A percentile compares a stretch with the other conserved stretches of the same genome.
phyloP scores from a whole-genome alignment of 306 rosid species.

The Casuarina cunninghamiana region DNA sequence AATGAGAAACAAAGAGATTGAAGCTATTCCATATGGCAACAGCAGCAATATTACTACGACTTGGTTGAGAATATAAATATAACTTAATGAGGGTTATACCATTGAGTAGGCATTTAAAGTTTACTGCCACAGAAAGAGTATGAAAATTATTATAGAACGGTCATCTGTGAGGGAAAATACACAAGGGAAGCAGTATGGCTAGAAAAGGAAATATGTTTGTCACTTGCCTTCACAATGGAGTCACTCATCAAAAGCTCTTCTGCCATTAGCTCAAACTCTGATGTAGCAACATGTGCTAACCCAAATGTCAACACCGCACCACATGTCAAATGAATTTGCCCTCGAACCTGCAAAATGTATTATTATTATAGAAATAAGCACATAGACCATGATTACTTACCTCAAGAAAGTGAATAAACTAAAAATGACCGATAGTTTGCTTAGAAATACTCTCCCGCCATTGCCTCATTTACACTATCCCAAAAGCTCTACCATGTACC shows the following conservation, averaged over 20 bases:
- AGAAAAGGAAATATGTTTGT: not conserved
- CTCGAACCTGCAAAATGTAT: conserved; percentile 68
- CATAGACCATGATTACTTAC: not conserved
- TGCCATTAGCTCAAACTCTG: conserved; percentile 96
- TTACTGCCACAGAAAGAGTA: not conserved
- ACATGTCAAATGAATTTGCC: conserved; percentile 71
- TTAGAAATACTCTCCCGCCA: not conserved
- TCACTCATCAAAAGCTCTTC: conserved; percentile 99
- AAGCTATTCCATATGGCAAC: not conserved
- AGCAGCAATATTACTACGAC: not conserved
- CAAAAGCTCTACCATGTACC: not conserved
- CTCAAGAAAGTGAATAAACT: not conserved
- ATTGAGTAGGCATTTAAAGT: not conserved
- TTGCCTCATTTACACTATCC: not conserved
- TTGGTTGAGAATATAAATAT: not conserved
- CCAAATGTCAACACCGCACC: conserved; percentile 86
- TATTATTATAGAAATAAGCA: not conserved
- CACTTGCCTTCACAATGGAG: conserved; percentile 79
- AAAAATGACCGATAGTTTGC: not conserved
- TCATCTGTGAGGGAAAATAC: not conserved
- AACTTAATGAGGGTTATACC: not conserved
- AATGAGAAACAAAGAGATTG: not conserved
- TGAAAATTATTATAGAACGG: not conserved
- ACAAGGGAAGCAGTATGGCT: not conserved
- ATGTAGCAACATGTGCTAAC: conserved; percentile 83